Base-by-base conservation (phyloP, 495 filamentous ascomycete genomes). In the Astrocystis sublimbata region DNA sequence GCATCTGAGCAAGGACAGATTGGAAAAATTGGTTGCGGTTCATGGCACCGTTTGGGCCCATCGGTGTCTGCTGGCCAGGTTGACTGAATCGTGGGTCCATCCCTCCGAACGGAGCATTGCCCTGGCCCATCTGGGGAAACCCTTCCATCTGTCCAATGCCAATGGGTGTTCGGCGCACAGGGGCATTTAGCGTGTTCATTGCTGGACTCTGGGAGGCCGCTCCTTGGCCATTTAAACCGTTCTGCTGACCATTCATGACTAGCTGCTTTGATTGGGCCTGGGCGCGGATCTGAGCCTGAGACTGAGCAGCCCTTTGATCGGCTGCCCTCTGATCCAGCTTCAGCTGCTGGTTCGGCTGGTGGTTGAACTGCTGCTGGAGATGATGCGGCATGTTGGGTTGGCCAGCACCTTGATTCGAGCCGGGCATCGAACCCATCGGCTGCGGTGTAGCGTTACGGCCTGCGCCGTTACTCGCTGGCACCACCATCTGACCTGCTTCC, bases 161-260 rank as follows among this genome's bases (percentile, higher is more conserved):
- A 0, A 74, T 70, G 17, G 79, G 75, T 12, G 79, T 74, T 23
- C 77, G 76, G 23, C 73, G 72, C 66, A 81, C 75, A 13, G 81
- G 81, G 1, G 79, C 72, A 46, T 79, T 84, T 41, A 83, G 55
- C 1, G 78, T 80, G 43, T 72, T 72, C 79, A 84, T 79, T 1
- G 73, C 77, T 7, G 82, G 82, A 57, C 80, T 83, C 58, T 81
- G 82, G 7, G 81, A 80, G 17, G 78, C 71, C 13, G 73, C 70
- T 12, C 78, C 72, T 10, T 72, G 71, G 0, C 73, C 79, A 15
- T 70, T 66, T 52, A 81, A 68, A 24, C 73, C 76, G 6, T 78
- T 79, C 7, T 77, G 79, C 62, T 83, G 82, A 1, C 78, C 78
- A 59, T 79, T 79, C 65, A 83, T 75, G n/a, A n/a, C n/a, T n/a